A percentile compares a stretch with the other conserved stretches of the same genome.
phyloP scores from a whole-genome alignment of 306 rosid genomes.

The Ceratonia siliqua region DNA sequence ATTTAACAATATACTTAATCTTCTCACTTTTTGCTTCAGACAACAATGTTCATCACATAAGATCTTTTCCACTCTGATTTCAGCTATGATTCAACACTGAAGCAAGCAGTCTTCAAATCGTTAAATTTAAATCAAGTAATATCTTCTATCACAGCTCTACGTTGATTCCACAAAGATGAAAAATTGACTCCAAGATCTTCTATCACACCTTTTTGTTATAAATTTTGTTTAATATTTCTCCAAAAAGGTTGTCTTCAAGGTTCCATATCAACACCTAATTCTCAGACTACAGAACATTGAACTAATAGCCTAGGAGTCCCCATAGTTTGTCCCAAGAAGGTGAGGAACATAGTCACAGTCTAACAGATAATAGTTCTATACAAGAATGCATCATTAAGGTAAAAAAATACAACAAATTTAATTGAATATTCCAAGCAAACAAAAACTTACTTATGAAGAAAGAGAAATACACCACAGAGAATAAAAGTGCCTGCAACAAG shows the following conservation, averaged over 20 bases:
- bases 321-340: not conserved
- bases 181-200: not conserved
- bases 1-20: not conserved
- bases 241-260: not conserved
- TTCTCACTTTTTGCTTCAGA: not conserved
- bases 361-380: not conserved
- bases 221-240: not conserved
- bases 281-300: not conserved
- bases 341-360: not conserved
- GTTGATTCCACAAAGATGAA: not conserved
- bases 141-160: not conserved
- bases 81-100: not conserved
- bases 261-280: not conserved
- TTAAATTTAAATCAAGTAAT: not conserved
- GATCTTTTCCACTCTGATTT: not conserved
- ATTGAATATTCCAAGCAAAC: not conserved
- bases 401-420: not conserved
- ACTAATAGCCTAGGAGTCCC: not conserved
- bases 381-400: not conserved
- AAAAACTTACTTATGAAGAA: constrained; percentile 66
- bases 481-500: constrained; percentile 58
- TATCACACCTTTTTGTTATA: not conserved
- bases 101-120: not conserved
- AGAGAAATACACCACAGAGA: constrained; percentile 58
- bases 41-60: not conserved